A percentile compares a stretch with the other conserved stretches of the same genome.
phyloP scores from a whole-genome alignment of 2,329 filamentous ascomycete genomes.

The Acrodontium crateriforme region DNA sequence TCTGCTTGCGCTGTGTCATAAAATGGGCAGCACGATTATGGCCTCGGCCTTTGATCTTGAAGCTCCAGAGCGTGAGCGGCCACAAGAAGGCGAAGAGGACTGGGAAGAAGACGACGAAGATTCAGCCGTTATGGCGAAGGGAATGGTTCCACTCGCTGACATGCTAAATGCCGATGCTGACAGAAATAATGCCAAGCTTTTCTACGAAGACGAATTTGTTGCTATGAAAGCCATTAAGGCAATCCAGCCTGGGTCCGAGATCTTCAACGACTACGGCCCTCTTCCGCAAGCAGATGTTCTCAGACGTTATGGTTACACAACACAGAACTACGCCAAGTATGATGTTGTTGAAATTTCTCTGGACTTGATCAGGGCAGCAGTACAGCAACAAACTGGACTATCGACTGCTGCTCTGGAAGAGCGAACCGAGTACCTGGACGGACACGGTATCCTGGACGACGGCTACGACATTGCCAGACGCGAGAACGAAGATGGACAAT shows the following conservation, averaged over 20 bases:
- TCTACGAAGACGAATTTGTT: constrained; percentile 45
- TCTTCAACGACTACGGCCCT: constrained; percentile 82
- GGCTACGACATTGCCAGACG: constrained; percentile 45
- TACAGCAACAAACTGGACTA: constrained; percentile 18
- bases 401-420: constrained; percentile 10
- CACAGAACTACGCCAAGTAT: constrained; percentile 58
- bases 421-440: constrained; percentile 43
- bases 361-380: constrained; percentile 38
- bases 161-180: constrained; percentile 80
- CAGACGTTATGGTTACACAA: constrained; percentile 78
- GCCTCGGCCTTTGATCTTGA: constrained; percentile 81
- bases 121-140: constrained; percentile 41
- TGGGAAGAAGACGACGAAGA: constrained; percentile 28
- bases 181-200: constrained; percentile 58
- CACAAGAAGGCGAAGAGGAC: constrained; percentile 42
- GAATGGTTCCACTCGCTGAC: constrained; percentile 84
- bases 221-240: constrained; percentile 58
- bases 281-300: constrained; percentile 72
- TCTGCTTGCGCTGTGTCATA: constrained; percentile 49
- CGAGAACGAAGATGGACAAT: constrained; percentile 17
- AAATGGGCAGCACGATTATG: constrained; percentile 83
- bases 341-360: constrained; percentile 71
- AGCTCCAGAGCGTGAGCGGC: constrained; percentile 31
- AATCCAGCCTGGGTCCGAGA: constrained; percentile 58
- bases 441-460: constrained; percentile 54